A percentile compares a stretch with the other conserved stretches of the same genome.
phyloP scores from a whole-genome alignment of 2,329 filamentous ascomycete species.

The Penicillium capsulatum region DNA sequence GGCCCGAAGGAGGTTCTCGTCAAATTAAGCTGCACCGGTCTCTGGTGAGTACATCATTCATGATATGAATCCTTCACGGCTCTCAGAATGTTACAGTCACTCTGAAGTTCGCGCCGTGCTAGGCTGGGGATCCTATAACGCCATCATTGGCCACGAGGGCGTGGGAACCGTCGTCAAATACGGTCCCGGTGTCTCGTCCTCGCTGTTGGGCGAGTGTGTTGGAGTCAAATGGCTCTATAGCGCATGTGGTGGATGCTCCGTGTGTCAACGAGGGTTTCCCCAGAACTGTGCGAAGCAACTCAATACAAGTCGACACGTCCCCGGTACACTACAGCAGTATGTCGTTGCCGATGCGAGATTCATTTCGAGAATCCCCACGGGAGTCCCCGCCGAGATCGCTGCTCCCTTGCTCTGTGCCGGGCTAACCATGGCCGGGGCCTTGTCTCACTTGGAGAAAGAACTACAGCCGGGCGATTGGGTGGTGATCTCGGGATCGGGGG shows the following conservation, averaged over 20 bases:
- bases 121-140: slow-evolving; percentile 22
- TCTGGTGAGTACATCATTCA: slow-evolving; percentile 14
- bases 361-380: slow-evolving; percentile 17
- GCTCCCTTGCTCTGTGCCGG: slow-evolving; percentile 21
- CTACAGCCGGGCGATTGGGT: slow-evolving; percentile 32
- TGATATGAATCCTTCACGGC: not conserved
- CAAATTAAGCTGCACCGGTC: slow-evolving; percentile 21
- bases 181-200: slow-evolving; percentile 11
- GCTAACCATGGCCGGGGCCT: slow-evolving; percentile 20
- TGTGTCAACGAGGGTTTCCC: slow-evolving; percentile 17
- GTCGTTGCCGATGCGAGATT: slow-evolving; percentile 22
- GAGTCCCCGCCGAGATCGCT: slow-evolving; percentile 15
- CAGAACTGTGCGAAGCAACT: slow-evolving; percentile 22
- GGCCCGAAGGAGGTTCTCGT: slow-evolving; percentile 20
- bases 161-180: slow-evolving; percentile 18
- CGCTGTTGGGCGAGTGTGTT: slow-evolving; percentile 16
- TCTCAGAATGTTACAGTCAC: slow-evolving; percentile 9
- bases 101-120: slow-evolving; percentile 25
- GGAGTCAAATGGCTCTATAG: slow-evolving; percentile 27
- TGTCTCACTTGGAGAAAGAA: slow-evolving; percentile 16
- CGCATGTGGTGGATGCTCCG: slow-evolving; percentile 21
- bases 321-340: slow-evolving; percentile 26
- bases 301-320: slow-evolving; percentile 24
- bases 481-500: slow-evolving; percentile 49
- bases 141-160: slow-evolving; percentile 28